Conservation (phyloP, 2,329 filamentous ascomycete genomes). For the Aspergillus vadensis region DNA sequence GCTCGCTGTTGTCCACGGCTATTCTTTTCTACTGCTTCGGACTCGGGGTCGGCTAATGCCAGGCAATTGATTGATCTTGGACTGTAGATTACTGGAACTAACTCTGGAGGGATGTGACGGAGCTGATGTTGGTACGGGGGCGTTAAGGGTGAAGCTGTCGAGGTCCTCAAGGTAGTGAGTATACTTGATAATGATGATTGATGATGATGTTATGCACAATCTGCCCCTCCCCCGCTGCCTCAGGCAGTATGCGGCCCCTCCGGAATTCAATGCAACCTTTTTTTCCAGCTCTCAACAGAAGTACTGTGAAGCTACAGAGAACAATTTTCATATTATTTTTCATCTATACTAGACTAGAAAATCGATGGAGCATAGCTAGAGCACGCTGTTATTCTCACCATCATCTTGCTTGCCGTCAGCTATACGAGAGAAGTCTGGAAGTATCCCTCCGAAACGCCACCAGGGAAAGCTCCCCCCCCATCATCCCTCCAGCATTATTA, state of each 20-base stretch:
- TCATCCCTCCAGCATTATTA: background rate
- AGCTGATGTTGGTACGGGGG: too few species aligned
- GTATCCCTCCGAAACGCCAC: background rate
- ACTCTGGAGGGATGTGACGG: too few species aligned
- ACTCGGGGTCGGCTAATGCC: background rate
- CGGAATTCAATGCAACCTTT: slow-evolving; percentile 1
- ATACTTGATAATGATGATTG: background rate
- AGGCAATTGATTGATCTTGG: background rate
- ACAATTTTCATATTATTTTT: background rate
- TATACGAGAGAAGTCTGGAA: background rate
- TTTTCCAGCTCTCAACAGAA: background rate
- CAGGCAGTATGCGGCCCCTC: slow-evolving; percentile 11
- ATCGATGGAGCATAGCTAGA: too few species aligned
- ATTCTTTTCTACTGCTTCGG: background rate
- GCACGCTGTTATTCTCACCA: too few species aligned
- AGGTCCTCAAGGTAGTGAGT: too few species aligned
- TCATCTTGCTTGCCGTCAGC: too few species aligned
- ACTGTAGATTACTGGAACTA: too few species aligned
- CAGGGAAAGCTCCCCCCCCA: background rate
- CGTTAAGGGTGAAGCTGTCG: too few species aligned
- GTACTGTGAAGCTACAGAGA: background rate
- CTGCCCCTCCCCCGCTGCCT: slow-evolving; percentile 7
- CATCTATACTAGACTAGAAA: too few species aligned
- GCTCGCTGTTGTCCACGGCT: background rate
- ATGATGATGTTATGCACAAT: background rate